Evolutionary conservation across 2,329 filamentous ascomycete species (phyloP).

Genomic region (Fusarium equiseti): DNA sequence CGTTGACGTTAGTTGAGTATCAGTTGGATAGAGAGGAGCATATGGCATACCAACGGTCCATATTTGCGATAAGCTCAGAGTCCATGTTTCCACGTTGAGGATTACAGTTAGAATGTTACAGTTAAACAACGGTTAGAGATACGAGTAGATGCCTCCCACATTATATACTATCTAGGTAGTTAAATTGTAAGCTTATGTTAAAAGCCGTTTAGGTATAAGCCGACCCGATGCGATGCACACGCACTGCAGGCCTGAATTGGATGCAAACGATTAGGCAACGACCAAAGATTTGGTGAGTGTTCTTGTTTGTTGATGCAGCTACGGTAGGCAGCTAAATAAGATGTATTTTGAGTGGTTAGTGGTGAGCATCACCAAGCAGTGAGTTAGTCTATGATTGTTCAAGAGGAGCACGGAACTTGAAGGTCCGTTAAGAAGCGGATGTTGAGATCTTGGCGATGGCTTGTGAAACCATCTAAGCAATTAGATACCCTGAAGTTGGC

Average conservation of each 20-base stretch:
- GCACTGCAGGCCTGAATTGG: background rate
- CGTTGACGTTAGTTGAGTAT: constrained; percentile 8
- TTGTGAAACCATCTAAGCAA: background rate
- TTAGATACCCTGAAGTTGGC: background rate
- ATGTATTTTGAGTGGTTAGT: constrained; percentile 46
- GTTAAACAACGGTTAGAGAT: background rate
- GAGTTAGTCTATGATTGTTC: background rate
- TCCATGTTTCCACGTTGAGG: constrained; percentile 47
- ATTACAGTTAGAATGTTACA: background rate
- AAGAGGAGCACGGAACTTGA: background rate
- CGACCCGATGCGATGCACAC: constrained; percentile 1
- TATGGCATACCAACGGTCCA: constrained; percentile 53
- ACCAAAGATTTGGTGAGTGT: background rate
- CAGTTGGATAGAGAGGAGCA: background rate
- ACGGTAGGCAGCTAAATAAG: constrained; percentile 51
- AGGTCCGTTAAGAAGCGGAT: background rate
- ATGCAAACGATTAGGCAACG: constrained; percentile 23
- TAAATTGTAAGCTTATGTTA: background rate
- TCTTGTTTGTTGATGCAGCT: background rate
- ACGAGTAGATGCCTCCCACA: background rate
- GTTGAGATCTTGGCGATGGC: background rate
- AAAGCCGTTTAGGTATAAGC: background rate
- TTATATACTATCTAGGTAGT: background rate
- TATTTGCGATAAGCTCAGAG: constrained; percentile 47
- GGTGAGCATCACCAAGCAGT: background rate